Base-by-base conservation (phyloP, 768 basidiomycete species). In the Phylloporus scabripes region DNA sequence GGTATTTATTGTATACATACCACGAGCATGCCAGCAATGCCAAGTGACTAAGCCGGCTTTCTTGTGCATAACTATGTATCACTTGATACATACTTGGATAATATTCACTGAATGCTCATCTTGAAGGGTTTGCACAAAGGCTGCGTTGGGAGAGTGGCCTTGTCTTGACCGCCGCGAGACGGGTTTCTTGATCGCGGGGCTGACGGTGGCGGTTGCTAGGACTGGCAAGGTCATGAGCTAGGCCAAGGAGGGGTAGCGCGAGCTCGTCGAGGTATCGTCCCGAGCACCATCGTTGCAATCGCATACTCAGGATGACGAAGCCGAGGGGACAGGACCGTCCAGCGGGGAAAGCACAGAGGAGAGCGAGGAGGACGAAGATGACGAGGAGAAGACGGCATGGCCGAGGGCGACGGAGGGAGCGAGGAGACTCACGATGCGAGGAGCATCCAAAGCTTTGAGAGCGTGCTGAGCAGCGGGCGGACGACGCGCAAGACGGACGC, bases 361-460 rank as follows among this genome's bases (percentile, higher is more conserved):
- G 24, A 4, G 24, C 18, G 69, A 62, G 3, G 52, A 54, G 1
- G 61, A 66, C 1, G 70, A 63, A 2, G n/a, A n/a, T n/a, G n/a
- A n/a, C n/a, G n/a, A n/a, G n/a, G n/a, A n/a, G 28, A 29, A 18
- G 70, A 59, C 9, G n/a, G 60, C 7, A 55, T 48, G 4, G 65
- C 55, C 20, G 70, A 62, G 2, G 52, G 54, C 1, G 60, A 66
- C 1, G 69, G 63, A 2, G 71, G 64, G 2, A 52, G 36, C 3
- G 52, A 47, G 4, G 61, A 71, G 45, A 7, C 57, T 40, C 68
- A 74, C 49, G 90, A 90, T 65, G 58, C 80, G 38, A 74, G 85
- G 68, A 92, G 90, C 56, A 87, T 93, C 45, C 71, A 81, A 55
- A 93, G 91, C 63, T 92, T 94, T 60, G 85, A 83, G 72, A 92